Percentiles rank a stretch among this genome's conserved stretches.
Conservation (phyloP, 164 flowering plant genomes). For the Nymphaea colorata region DNA sequence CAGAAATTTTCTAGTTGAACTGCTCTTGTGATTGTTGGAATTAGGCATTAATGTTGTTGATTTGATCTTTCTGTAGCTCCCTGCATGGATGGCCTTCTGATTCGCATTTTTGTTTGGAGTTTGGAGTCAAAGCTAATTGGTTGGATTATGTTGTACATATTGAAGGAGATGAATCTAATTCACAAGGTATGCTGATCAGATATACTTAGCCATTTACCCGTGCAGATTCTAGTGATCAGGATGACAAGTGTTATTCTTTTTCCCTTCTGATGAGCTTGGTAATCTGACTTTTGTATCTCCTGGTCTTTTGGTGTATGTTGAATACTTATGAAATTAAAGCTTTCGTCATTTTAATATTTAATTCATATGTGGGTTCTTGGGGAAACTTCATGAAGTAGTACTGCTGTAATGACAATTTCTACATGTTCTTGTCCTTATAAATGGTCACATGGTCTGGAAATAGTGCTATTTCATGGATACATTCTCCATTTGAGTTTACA, state of each 20-base stretch:
- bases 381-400: too few relatives aligned
- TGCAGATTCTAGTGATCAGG: background rate
- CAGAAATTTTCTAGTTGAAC: background rate
- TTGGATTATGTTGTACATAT: slow-evolving; percentile 30
- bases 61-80: slow-evolving; percentile 40
- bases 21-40: background rate
- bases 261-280: background rate
- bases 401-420: too few relatives aligned
- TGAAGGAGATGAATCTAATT: slow-evolving; percentile 57
- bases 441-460: too few relatives aligned
- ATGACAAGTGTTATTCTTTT: background rate
- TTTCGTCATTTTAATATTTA: background rate
- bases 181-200: slow-evolving; percentile 46
- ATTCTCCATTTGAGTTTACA: too few relatives aligned
- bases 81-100: slow-evolving; percentile 66
- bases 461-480: too few relatives aligned
- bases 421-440: too few relatives aligned
- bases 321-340: background rate
- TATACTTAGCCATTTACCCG: background rate
- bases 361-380: too few relatives aligned
- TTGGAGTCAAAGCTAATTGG: slow-evolving; percentile 61
- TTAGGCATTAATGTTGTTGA: background rate
- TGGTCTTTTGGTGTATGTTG: too few relatives aligned
- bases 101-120: slow-evolving; percentile 58
- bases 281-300: background rate